Percentiles rank a stretch among this genome's conserved stretches.
These are phyloP conservation scores for Aspergillus taichungensis DNA, from an alignment of 495 filamentous ascomycete species.

Conservation along the genomic window DNA sequence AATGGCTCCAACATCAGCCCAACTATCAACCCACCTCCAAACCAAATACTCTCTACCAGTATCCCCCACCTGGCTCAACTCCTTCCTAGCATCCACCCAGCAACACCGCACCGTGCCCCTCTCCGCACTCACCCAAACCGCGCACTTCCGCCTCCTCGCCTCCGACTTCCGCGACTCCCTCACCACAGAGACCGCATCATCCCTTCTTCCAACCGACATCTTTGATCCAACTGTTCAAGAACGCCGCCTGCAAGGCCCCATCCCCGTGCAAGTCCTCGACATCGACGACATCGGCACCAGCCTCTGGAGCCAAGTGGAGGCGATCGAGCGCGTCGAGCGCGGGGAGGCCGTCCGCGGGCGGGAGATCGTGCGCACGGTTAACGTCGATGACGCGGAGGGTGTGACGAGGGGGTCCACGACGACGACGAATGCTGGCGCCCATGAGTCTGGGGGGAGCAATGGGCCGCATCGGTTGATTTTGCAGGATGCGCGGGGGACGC, in stretches of 20 bases:
- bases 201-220: constrained; percentile 51
- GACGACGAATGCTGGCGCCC: constrained; percentile 2
- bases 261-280: constrained; percentile 74
- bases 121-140: constrained; percentile 65
- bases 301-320: constrained; percentile 78
- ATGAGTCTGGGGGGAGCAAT: constrained; percentile 17
- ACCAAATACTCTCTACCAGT: constrained; percentile 35
- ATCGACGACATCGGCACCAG: constrained; percentile 72
- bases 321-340: constrained; percentile 70
- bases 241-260: constrained; percentile 43
- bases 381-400: constrained; percentile 35
- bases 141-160: constrained; percentile 69
- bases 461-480: constrained; percentile 75
- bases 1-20: constrained; percentile 30
- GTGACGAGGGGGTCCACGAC: constrained; percentile 15
- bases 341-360: constrained; percentile 76
- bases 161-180: constrained; percentile 62
- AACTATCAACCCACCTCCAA: constrained; percentile 36
- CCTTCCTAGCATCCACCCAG: constrained; percentile 27
- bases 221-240: constrained; percentile 44
- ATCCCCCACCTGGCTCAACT: constrained; percentile 34
- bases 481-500: constrained; percentile 67
- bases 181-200: constrained; percentile 31
- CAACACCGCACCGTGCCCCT: constrained; percentile 51
- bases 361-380: constrained; percentile 68